Evolutionary conservation across 2,329 filamentous ascomycete genomes (phyloP).

Genomic region (Beauveria asiatica): DNA sequence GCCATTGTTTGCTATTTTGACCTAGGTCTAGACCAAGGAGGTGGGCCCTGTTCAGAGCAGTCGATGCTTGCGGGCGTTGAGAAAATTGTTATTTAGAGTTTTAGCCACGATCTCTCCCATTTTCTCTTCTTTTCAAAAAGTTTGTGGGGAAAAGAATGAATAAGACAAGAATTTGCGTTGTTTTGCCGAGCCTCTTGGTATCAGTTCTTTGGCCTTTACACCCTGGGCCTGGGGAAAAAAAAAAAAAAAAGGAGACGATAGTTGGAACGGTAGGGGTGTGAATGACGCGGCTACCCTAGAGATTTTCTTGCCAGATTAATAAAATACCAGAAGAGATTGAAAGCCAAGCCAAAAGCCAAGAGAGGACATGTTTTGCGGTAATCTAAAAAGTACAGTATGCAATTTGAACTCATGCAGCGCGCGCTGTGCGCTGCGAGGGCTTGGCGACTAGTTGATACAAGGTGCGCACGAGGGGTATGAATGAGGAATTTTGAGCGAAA

Average conservation of each 20-base stretch:
- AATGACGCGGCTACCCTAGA: background rate
- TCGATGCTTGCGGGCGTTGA: too few species aligned
- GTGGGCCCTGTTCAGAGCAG: too few species aligned
- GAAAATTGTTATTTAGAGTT: background rate
- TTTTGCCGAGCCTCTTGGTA: conserved; percentile 5
- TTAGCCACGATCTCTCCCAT: background rate
- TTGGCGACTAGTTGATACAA: too few species aligned
- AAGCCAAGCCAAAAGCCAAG: background rate
- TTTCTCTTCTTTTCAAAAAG: background rate
- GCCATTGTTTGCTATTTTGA: background rate
- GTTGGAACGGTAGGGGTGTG: background rate
- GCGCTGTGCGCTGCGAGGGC: too few species aligned
- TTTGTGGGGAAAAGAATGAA: background rate
- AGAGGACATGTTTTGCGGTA: background rate
- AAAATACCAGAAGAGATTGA: too few species aligned
- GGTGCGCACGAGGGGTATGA: too few species aligned
- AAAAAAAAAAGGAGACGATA: too few species aligned
- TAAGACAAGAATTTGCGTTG: background rate
- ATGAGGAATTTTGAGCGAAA: too few species aligned
- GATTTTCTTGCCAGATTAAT: background rate
- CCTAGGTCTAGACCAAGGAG: too few species aligned
- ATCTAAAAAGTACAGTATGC: background rate
- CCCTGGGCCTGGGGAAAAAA: too few species aligned
- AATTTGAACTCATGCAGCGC: too few species aligned
- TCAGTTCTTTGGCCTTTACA: background rate